Percentiles rank a stretch among this genome's conserved stretches.
Conservation (phyloP, 202 grass and related monocot species). For the Zoysia matrella region DNA sequence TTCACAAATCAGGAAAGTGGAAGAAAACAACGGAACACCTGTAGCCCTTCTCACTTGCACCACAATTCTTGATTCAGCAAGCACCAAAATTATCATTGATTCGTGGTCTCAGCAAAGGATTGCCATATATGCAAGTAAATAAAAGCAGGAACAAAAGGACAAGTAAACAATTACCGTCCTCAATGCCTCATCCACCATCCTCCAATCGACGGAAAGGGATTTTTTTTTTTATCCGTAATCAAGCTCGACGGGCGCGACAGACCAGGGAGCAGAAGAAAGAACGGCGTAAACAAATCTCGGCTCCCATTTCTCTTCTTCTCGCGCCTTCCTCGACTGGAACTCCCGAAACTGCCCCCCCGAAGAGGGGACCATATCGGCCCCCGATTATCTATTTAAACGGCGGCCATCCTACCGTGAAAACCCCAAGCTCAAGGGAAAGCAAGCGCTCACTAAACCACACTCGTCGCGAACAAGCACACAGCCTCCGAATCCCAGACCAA, state of each 20-base stretch:
- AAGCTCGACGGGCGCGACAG: no score
- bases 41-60: not conserved
- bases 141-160: not conserved
- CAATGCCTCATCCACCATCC: not conserved
- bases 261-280: no score
- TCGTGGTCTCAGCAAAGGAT: not conserved
- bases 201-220: no score
- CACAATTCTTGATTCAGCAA: not conserved
- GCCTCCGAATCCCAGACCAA: conserved; percentile 5
- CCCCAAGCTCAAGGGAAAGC: not conserved
- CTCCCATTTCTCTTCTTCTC: no score
- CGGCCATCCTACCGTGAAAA: no score
- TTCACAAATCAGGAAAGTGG: not conserved
- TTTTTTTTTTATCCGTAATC: no score
- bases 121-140: not conserved
- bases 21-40: not conserved
- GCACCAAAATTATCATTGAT: not conserved
- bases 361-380: no score
- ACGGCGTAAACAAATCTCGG: no score
- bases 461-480: not conserved
- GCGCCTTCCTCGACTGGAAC: no score
- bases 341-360: no score
- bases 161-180: not conserved
- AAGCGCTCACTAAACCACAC: no score
- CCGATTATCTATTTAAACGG: no score